Evolutionary conservation across 257 asterid genomes (phyloP).

Genomic region (Schizonepeta tenuifolia): DNA sequence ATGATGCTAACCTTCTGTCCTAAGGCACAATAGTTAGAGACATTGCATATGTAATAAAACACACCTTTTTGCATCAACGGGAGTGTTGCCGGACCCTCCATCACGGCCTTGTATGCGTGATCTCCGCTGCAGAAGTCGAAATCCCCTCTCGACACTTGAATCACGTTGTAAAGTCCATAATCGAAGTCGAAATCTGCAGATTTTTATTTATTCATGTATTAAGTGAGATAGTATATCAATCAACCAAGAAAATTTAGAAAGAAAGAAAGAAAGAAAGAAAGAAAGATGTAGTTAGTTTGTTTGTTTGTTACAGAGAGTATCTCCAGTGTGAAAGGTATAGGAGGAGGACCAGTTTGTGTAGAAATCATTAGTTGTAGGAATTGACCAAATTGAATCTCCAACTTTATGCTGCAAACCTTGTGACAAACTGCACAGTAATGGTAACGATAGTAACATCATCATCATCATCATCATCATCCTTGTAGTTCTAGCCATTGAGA

Average conservation of each 20-base stretch:
- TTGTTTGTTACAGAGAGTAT: constrained; percentile 68
- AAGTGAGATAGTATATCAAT: not conserved
- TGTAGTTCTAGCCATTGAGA: constrained; percentile 21
- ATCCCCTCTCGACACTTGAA: constrained; percentile 58
- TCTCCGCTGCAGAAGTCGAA: constrained; percentile 53
- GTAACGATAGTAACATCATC: not conserved
- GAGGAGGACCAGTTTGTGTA: constrained; percentile 73
- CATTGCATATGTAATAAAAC: constrained; percentile 58
- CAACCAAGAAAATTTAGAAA: no score
- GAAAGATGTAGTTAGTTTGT: not conserved
- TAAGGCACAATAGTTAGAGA: constrained; percentile 58
- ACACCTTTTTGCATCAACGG: constrained; percentile 47
- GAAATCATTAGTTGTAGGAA: constrained; percentile 56
- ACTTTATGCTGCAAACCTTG: constrained; percentile 41
- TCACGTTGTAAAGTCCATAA: constrained; percentile 55
- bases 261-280: not conserved
- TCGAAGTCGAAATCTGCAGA: constrained; percentile 68
- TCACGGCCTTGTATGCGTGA: constrained; percentile 44
- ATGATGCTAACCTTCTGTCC: constrained; percentile 55
- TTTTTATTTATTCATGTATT: no score
- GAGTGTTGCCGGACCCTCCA: constrained; percentile 54
- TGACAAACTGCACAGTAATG: constrained; percentile 11
- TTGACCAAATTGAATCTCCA: constrained; percentile 77
- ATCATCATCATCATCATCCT: constrained; percentile 6
- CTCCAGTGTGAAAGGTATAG: constrained; percentile 52